Conservation (phyloP, 2,329 filamentous ascomycete genomes). For the Exophiala aquamarina region DNA sequence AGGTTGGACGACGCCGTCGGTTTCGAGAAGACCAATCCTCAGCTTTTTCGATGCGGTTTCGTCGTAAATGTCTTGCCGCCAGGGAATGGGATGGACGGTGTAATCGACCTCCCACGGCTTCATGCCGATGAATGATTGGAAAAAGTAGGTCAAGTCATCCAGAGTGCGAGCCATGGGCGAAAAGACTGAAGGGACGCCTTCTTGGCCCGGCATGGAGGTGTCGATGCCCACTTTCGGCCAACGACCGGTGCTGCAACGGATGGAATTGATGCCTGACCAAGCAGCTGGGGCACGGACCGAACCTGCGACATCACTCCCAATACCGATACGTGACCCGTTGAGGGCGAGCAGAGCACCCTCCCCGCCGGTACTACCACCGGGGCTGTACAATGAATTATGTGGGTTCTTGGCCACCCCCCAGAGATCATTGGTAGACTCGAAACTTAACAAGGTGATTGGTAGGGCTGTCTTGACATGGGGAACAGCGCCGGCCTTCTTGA, state of each 20-base stretch:
- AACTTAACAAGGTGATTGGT: slow-evolving; percentile 81
- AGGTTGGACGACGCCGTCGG: slow-evolving; percentile 79
- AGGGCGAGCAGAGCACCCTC: slow-evolving; percentile 80
- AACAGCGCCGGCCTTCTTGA: slow-evolving; percentile 83
- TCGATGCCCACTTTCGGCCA: slow-evolving; percentile 84
- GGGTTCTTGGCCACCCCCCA: slow-evolving; percentile 85
- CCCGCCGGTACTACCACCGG: slow-evolving; percentile 84
- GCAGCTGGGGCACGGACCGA: slow-evolving; percentile 85
- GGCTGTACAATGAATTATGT: slow-evolving; percentile 78
- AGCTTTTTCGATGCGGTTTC: slow-evolving; percentile 64
- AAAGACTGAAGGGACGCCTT: slow-evolving; percentile 84
- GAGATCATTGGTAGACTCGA: slow-evolving; percentile 75
- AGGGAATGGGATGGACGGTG: slow-evolving; percentile 79
- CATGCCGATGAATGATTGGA: slow-evolving; percentile 73
- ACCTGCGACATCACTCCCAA: slow-evolving; percentile 88
- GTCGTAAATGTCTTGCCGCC: slow-evolving; percentile 63
- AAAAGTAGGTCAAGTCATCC: slow-evolving; percentile 81
- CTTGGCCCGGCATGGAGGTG: slow-evolving; percentile 90
- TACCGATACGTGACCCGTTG: slow-evolving; percentile 78
- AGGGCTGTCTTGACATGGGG: slow-evolving; percentile 93
- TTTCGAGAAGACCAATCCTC: slow-evolving; percentile 73
- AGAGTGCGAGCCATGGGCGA: slow-evolving; percentile 89
- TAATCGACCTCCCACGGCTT: slow-evolving; percentile 88
- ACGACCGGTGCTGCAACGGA: slow-evolving; percentile 82
- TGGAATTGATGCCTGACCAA: slow-evolving; percentile 83